Base-by-base conservation (phyloP, 805 yeast genomes). In the Spathaspora arborariae region DNA sequence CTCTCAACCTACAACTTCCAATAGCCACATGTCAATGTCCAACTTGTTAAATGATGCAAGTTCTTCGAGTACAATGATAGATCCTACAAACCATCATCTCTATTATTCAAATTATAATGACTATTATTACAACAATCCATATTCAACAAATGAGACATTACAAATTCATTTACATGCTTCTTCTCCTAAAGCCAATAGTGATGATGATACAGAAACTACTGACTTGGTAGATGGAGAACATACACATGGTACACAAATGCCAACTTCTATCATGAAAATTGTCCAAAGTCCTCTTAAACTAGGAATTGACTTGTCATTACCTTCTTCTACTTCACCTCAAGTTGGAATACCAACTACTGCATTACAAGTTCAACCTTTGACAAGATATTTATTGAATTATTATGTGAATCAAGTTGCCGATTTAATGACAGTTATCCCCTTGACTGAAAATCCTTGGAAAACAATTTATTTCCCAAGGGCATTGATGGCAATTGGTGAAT, bases 391-490 rank as follows among this genome's bases (percentile, higher is more conserved):
- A 36, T 67, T 89, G 41, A 82, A 82, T 50, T 81, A 89, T 58
- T 89, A 88, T 60, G 75, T 80, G 15, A 79, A 84, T 15, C 80
- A 82, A 52, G 94, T 89, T 1, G 92, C 92, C 0, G 94, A 87
- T 59, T 64, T 81, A 45, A 83, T 85, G 89, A 80, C 88, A 0
- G 89, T 84, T 3, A 78, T 84, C 19, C 80, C 82, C 0, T 72
- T 82, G 42, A 80, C 86, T 0, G 85, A 84, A 51, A 89, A 87
- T 59, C 96, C 96, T 0, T 89, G 96, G 96, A 85, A 84, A 56
- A 81, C 85, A 2, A 80, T 88, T n/a, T 88, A 87, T 63, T 81
- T 88, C 50, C 96, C 96, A 0, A 65, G 94, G 42, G 96, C 96
- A 1, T 64, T 86, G 26, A 74, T 79, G 71, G 96, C 96, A 0